Evolutionary conservation across 2,329 filamentous ascomycete genomes (phyloP).

Genomic region (Paraphoma chrysanthemicola): DNA sequence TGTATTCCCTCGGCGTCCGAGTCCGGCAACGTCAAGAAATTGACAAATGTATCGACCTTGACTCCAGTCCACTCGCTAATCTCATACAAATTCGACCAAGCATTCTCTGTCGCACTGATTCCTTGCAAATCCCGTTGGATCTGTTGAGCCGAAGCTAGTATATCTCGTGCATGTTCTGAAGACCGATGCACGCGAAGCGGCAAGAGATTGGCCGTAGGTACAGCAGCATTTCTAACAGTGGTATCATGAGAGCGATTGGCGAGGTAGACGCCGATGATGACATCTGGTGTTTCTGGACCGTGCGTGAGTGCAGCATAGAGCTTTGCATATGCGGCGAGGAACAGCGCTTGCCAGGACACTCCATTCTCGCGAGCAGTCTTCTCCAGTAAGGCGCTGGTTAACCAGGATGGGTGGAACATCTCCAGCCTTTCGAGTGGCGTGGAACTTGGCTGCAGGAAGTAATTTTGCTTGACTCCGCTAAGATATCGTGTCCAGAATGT

Average conservation of each 20-base stretch:
- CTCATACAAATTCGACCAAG: conserved; percentile 70
- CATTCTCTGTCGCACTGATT: conserved; percentile 65
- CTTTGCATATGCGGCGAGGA: conserved; percentile 75
- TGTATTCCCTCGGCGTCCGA: conserved; percentile 16
- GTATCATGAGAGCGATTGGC: conserved; percentile 72
- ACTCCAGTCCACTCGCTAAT: conserved; percentile 78
- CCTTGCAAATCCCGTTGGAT: conserved; percentile 73
- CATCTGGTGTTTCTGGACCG: conserved; percentile 37
- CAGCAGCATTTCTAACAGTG: conserved; percentile 57
- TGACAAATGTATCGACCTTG: conserved; percentile 75
- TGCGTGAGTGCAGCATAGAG: conserved; percentile 49
- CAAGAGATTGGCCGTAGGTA: conserved; percentile 80
- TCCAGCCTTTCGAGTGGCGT: conserved; percentile 42
- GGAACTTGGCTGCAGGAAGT: conserved; percentile 30
- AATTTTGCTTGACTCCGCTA: conserved; percentile 9
- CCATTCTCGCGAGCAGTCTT: conserved; percentile 56
- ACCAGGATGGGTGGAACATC: conserved; percentile 58
- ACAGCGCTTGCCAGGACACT: conserved; percentile 73
- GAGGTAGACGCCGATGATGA: conserved; percentile 81
- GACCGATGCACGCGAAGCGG: conserved; percentile 67
- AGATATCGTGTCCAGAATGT: conserved; percentile 62
- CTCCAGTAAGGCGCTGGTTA: conserved; percentile 53
- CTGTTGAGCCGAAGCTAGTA: conserved; percentile 61
- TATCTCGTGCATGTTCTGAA: conserved; percentile 10
- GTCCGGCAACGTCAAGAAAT: conserved; percentile 72